phyloP scores from a whole-genome alignment of 2,329 filamentous ascomycete species.

The Allantophomopsis cytisporea region DNA sequence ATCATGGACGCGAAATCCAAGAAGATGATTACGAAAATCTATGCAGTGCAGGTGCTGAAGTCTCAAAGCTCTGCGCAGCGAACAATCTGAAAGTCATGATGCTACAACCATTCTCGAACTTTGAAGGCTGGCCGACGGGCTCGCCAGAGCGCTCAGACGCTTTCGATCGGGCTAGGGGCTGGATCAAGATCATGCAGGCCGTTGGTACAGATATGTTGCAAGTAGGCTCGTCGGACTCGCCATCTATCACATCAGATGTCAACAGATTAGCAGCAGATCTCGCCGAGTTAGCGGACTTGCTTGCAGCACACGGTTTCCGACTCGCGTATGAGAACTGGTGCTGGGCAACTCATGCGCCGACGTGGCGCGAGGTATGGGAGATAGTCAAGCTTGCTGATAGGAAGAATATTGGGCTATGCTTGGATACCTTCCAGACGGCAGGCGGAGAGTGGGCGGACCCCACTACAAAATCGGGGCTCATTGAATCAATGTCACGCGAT shows the following conservation, averaged over 20 bases:
- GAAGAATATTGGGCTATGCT: slow-evolving; percentile 57
- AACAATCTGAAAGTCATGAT: slow-evolving; percentile 50
- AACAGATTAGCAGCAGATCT: slow-evolving; percentile 45
- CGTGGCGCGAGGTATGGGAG: slow-evolving; percentile 57
- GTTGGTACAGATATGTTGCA: slow-evolving; percentile 59
- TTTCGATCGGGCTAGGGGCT: slow-evolving; percentile 47
- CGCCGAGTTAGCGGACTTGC: slow-evolving; percentile 46
- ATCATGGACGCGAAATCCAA: slow-evolving; percentile 33
- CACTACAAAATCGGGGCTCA: slow-evolving; percentile 43
- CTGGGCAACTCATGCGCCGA: slow-evolving; percentile 58
- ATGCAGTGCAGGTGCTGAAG: slow-evolving; percentile 34
- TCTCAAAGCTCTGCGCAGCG: slow-evolving; percentile 38
- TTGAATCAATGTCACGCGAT: slow-evolving; percentile 29
- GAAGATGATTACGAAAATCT: slow-evolving; percentile 47
- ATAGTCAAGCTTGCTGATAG: slow-evolving; percentile 50
- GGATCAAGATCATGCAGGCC: slow-evolving; percentile 59
- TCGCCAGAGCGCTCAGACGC: slow-evolving; percentile 45
- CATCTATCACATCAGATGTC: slow-evolving; percentile 34
- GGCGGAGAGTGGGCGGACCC: slow-evolving; percentile 65
- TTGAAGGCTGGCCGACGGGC: slow-evolving; percentile 57
- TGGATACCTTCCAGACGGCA: slow-evolving; percentile 67
- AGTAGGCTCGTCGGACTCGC: slow-evolving; percentile 51
- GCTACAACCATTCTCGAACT: slow-evolving; percentile 64
- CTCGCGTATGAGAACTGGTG: slow-evolving; percentile 76
- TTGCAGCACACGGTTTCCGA: slow-evolving; percentile 39